phyloP scores from a whole-genome alignment of 805 yeast genomes.

The Candida railenensis region DNA sequence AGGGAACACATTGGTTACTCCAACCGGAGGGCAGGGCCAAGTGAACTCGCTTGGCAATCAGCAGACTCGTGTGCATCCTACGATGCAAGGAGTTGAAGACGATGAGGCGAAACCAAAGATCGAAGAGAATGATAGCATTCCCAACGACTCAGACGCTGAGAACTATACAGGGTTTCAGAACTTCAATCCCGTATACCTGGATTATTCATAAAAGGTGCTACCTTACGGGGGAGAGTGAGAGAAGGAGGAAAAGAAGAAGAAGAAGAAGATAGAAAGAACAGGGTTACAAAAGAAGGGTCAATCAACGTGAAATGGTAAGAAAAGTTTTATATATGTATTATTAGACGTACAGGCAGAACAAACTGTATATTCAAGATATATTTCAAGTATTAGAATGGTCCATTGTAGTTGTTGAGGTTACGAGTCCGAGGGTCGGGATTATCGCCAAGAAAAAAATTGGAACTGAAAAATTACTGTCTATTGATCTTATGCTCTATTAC shows the following conservation, averaged over 20 bases:
- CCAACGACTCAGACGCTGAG: constrained; percentile 5
- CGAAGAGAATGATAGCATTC: constrained; percentile 4
- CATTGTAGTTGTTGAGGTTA: too few relatives aligned
- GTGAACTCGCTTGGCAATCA: not conserved
- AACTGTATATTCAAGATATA: not conserved
- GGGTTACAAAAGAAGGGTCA: not conserved
- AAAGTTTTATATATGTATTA: not conserved
- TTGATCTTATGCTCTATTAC: too few relatives aligned
- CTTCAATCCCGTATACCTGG: constrained; percentile 8
- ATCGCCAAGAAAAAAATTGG: too few relatives aligned
- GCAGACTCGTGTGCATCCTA: not conserved
- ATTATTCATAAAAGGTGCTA: not conserved
- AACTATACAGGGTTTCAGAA: constrained; percentile 8
- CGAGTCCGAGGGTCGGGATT: not conserved
- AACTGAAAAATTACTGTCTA: too few relatives aligned
- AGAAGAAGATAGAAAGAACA: not conserved
- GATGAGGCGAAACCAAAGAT: not conserved
- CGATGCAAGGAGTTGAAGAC: not conserved
- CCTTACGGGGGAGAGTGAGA: not conserved
- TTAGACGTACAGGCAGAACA: not conserved
- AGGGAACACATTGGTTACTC: not conserved
- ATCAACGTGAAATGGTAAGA: not conserved
- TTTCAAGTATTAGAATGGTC: not conserved
- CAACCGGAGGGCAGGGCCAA: not conserved
- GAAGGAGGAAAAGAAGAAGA: not conserved